Evolutionary conservation across 371 early-diverging fungal species (phyloP), one percentile per base, ranked within the genome.

Genomic region (Quaeritorhiza haematococci): DNA sequence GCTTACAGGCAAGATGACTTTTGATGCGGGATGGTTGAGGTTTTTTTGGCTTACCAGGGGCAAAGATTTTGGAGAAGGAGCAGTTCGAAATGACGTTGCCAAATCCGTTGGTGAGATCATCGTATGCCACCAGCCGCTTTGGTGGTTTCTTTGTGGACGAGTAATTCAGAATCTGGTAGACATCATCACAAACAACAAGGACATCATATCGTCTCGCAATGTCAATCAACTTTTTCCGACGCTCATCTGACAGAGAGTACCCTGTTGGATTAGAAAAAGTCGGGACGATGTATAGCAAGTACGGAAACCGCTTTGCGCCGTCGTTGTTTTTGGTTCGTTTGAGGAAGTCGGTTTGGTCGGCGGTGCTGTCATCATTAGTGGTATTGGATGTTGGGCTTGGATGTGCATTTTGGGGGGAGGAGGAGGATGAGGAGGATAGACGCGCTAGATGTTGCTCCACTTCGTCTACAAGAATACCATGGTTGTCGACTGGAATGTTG

Each of bases 171-270:
- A 81, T 55, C 46, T 80, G 77, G 53, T 85, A 85, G 0, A 85
- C 81, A 65, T 84, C 85, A 56, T 84, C 85, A 53, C 83, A 83
- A 2, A 84, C 68, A 23, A 85, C 59, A 27, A 85, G 57, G 5
- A 85, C 61, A 41, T 84, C 73, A 58, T 80, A 71, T 33, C 72
- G 33, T 10, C 64, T 52, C 1, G 79, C 85, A 4, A 85, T 46
- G 30, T 69, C 58, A 3, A 80, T 72, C 3, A 84, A 51, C 30
- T 55, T 44, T 17, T 52, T n/a, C 6, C 84, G 63, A 6, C 72
- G 67, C 19, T 65, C 63, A 15, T 33, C 27, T 3, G 74, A 58
- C 21, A 83, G 56, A 1, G 73, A 7, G 26, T 48, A 55, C 17
- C 68, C 67, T 1, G 80, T 74, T 6, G 84, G 84, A 28, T 84